Percentiles rank a stretch among this genome's conserved stretches.
phyloP scores from a whole-genome alignment of 208 protist species.

The Leishmania braziliensis region DNA sequence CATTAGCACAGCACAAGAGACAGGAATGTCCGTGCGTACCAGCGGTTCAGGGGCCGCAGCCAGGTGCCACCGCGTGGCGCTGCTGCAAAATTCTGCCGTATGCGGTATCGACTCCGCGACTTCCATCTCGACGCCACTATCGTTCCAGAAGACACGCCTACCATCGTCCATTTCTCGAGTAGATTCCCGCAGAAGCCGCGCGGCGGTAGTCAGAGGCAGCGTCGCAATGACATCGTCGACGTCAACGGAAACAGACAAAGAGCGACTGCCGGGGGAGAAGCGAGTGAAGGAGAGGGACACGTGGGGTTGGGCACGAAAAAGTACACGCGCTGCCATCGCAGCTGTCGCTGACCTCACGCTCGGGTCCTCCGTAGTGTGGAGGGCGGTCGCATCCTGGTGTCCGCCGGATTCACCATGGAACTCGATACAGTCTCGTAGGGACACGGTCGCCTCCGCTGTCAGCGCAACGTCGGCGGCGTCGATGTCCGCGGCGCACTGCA shows the following conservation, averaged over 20 bases:
- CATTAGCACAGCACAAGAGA: not conserved
- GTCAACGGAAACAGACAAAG: constrained; percentile 15
- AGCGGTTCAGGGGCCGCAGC: not conserved
- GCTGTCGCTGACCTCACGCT: not conserved
- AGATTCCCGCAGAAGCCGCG: constrained; percentile 4
- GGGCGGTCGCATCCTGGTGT: not conserved
- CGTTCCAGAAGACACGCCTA: constrained; percentile 15
- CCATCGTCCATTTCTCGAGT: not conserved
- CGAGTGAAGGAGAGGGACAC: constrained; percentile 15
- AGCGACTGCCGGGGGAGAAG: constrained; percentile 20
- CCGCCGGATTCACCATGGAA: not conserved
- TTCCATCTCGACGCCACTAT: constrained; percentile 20
- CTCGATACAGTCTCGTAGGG: constrained; percentile 10
- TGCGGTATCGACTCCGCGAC: not conserved
- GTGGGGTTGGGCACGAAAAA: constrained; percentile 17
- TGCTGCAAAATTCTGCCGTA: not conserved
- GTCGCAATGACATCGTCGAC: constrained; percentile 22
- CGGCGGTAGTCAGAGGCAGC: constrained; percentile 12
- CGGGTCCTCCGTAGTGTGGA: not conserved
- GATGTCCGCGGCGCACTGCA: constrained; percentile 17
- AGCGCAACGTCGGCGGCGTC: constrained; percentile 8
- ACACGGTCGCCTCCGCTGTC: constrained; percentile 14
- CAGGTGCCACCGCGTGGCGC: not conserved
- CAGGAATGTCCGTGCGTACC: not conserved
- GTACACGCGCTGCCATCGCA: constrained; percentile 3